Evolutionary conservation across 306 rosid species (phyloP), one percentile per base, ranked within the genome.

Genomic region (Vigna trinervia): DNA sequence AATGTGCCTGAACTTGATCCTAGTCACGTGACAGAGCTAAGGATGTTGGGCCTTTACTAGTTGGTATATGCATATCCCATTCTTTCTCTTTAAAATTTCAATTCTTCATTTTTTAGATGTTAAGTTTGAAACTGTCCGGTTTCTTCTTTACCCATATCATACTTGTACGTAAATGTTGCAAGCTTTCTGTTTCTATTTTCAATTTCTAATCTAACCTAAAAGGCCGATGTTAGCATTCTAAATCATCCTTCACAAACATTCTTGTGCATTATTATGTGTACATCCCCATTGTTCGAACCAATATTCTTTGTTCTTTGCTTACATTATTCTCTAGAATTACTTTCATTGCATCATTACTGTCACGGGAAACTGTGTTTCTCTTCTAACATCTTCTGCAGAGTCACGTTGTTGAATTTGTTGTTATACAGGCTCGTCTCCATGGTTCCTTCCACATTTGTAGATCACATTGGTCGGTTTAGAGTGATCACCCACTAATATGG

Each of bases 21-120:
- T 45, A 88, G 89, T 73, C 98, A 96, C 77, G 89, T 96, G 78
- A 87, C 92, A 47, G 99, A 96, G 78, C 91, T 96, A 48, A 92
- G 88, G 86, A 91, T 96, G 97, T 85, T 96, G 85, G 99, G 98
- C 78, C 99, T 96, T 66, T 96, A 87, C 85, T 96, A 85, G 85
- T 67, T 60, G 86, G 86, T 83, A 82, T 63, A 72, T 58, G 34
- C 69, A 22, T 15, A n/a, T 77, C 72, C 51, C 59, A 50, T 51
- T 80, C 28, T 74, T 48, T 74, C 45, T 38, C 66, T 54, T 43
- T 45, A 10, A 39, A 73, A 53, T 68, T 53, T 81, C 53, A 22
- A 39, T 13, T 34, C 59, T 63, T 77, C 71, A 12, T 8, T 48
- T 62, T 72, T 38, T 15, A 13, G 32, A 63, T 77, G 74, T 68